phyloP scores from a whole-genome alignment of 2,329 filamentous ascomycete genomes.

The Aspergillus quadricinctus region DNA sequence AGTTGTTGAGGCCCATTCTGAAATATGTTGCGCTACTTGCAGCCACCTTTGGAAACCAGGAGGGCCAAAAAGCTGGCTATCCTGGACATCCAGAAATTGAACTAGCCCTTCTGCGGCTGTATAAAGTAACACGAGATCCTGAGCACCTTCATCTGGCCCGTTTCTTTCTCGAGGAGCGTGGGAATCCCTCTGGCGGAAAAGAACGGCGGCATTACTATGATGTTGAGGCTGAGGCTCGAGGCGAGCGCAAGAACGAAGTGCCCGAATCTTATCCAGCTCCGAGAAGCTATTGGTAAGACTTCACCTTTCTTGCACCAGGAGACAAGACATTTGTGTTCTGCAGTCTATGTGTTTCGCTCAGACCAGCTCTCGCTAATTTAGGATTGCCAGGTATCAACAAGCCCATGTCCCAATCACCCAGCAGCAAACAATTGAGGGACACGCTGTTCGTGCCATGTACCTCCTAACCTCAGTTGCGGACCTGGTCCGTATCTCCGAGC shows the following conservation, averaged over 20 bases:
- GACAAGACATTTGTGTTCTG: not conserved
- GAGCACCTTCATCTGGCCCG: constrained; percentile 46
- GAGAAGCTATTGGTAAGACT: constrained; percentile 34
- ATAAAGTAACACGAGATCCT: constrained; percentile 36
- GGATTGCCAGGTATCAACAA: constrained; percentile 45
- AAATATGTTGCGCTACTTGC: constrained; percentile 53
- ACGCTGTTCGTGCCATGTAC: constrained; percentile 59
- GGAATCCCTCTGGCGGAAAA: constrained; percentile 41
- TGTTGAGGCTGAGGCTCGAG: constrained; percentile 49
- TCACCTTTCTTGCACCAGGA: not conserved
- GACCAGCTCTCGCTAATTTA: not conserved
- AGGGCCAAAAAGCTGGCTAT: constrained; percentile 53
- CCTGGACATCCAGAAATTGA: constrained; percentile 58
- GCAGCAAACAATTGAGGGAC: constrained; percentile 54
- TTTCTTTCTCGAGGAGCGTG: constrained; percentile 57
- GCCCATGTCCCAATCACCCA: constrained; percentile 53
- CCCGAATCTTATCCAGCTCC: constrained; percentile 46
- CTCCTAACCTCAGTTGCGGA: constrained; percentile 57
- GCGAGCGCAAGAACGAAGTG: constrained; percentile 39
- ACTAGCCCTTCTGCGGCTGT: constrained; percentile 46
- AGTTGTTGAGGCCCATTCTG: constrained; percentile 50
- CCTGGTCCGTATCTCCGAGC: constrained; percentile 37
- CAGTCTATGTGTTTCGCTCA: not conserved
- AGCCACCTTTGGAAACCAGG: constrained; percentile 48
- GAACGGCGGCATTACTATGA: constrained; percentile 53